Evolutionary conservation across 2,329 filamentous ascomycete genomes (phyloP), one percentile per base, ranked within the genome.

Genomic region (Exophiala dermatitidis): DNA sequence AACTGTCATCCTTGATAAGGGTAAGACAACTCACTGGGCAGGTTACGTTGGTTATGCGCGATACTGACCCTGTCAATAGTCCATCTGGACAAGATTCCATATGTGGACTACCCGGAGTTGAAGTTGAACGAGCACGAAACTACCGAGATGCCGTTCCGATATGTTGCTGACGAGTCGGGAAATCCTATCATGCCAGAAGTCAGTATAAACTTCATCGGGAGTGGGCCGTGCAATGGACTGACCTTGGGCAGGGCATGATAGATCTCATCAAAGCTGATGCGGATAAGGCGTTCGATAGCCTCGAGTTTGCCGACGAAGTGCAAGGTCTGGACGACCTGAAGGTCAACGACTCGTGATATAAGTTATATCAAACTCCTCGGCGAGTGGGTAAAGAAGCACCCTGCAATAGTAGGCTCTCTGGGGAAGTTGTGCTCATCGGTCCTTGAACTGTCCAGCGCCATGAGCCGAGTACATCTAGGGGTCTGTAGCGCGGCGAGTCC

Each of bases 71-170:
- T 6, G 7, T 33, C 5, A 12, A 55, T 61, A 95, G 90, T 85
- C 36, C 79, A 86, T 0, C 75, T 98, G 44, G 82, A 86, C 52
- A 76, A 90, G 60, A 85, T 98, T 33, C 77, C 83, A 1, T 96
- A 93, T 67, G 70, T 93, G 33, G 90, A 97, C 68, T 84, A 88
- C 65, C 93, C 93, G 0, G 91, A 97, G 67, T 80, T 98, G 66
- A 84, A 84, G 66, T 85, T 97, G 69, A 88, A 88, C 68, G 84
- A 93, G 67, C 85, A 95, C 66, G 93, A 98, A 73, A 93, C 87
- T 68, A 95, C 90, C 0, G 80, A 95, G 70, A 97, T 98, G 93
- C 93, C 93, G 0, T 98, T 98, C 71, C 88, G 93, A 62, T 98
- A 98, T 67, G 90, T 98, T 47, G 85, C 81, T 66, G 84, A 79